These are phyloP conservation scores for Bromus sterilis DNA, from an alignment of 176 grass and related monocot species.

Conservation along the genomic window DNA sequence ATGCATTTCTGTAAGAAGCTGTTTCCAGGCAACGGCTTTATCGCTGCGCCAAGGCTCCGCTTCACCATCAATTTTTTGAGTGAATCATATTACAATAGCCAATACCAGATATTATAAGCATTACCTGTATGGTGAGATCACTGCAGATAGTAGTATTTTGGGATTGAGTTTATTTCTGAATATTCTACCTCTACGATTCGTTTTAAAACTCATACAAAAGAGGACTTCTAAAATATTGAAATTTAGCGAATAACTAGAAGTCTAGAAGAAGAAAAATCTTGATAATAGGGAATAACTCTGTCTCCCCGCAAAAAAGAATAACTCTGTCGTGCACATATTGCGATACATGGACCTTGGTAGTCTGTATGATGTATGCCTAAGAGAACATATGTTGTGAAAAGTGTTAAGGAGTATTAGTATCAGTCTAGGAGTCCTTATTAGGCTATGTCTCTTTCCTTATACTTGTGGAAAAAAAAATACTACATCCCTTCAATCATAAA, in stretches of 20 bases:
- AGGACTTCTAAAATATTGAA: background rate
- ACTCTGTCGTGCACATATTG: background rate
- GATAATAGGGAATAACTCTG: background rate
- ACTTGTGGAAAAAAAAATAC: too few relatives aligned
- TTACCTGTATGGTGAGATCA: background rate
- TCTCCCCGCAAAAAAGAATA: too few relatives aligned
- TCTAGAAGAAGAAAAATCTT: too few relatives aligned
- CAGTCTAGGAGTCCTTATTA: too few relatives aligned
- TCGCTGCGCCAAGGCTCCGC: too few relatives aligned
- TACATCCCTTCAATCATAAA: too few relatives aligned
- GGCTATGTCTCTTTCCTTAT: too few relatives aligned
- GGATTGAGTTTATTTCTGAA: background rate
- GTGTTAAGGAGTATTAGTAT: too few relatives aligned
- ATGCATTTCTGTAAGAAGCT: too few relatives aligned
- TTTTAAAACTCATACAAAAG: background rate
- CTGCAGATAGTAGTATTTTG: background rate
- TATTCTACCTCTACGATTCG: background rate
- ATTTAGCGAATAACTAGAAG: background rate
- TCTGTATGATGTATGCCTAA: constrained; percentile 6
- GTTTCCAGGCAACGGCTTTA: too few relatives aligned
- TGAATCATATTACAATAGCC: background rate
- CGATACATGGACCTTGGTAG: background rate
- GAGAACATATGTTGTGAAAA: background rate
- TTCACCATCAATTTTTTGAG: background rate
- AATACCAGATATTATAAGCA: background rate